Evolutionary conservation across 345 rosid genomes (phyloP).

Genomic region (Salix arbutifolia): DNA sequence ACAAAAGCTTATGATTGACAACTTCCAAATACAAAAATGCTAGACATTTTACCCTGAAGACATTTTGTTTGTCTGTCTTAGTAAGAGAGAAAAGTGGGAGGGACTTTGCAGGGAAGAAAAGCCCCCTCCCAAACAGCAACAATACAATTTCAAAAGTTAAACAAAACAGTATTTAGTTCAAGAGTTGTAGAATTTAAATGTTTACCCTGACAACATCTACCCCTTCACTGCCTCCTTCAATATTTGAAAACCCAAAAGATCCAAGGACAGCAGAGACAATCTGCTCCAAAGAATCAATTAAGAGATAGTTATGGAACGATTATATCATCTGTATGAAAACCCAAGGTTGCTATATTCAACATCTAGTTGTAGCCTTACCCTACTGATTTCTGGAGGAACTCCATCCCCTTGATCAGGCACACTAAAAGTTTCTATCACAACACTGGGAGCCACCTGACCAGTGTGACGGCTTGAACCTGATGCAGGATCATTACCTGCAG

Average conservation of each 20-base stretch:
- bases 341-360: not conserved
- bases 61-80: not conserved
- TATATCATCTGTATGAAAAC: not conserved
- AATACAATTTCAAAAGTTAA: not conserved
- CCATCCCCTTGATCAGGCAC: slow-evolving; percentile 69
- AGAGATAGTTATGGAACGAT: not conserved
- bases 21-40: not conserved
- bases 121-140: not conserved
- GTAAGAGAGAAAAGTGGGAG: not conserved
- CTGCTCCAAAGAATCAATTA: slow-evolving; percentile 31
- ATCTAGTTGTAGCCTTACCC: slow-evolving; percentile 41
- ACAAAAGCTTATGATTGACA: not conserved
- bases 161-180: not conserved
- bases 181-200: slow-evolving; percentile 10
- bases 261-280: slow-evolving; percentile 75
- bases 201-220: slow-evolving; percentile 40
- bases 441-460: slow-evolving; percentile 43
- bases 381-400: slow-evolving; percentile 63
- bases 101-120: not conserved
- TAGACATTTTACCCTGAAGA: not conserved
- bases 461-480: slow-evolving; percentile 36
- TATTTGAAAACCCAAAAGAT: slow-evolving; percentile 55
- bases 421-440: slow-evolving; percentile 61
- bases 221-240: slow-evolving; percentile 44
- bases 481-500: slow-evolving; percentile 38